Base-by-base conservation (phyloP, 495 filamentous ascomycete species). In the Darksidea phi region DNA sequence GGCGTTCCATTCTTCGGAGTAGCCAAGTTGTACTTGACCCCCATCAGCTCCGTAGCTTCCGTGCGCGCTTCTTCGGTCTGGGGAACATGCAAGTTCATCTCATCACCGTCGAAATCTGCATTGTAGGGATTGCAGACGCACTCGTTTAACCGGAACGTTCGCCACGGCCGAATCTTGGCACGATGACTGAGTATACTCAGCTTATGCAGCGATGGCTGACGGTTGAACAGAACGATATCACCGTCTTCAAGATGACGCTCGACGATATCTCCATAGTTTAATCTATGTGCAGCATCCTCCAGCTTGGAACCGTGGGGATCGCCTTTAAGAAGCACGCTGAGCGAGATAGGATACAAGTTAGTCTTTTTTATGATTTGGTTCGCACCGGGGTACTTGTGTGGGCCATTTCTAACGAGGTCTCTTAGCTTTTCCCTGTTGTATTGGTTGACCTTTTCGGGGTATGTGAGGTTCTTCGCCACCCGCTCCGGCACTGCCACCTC, bases 71-170 rank as follows among this genome's bases (percentile, higher is more conserved):
- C 94, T 76, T 97, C 94, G 1, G 95, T 98, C 71, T 98, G 94
- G 15, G 94, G 94, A 5, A 98, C 91, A 74, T 98, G 94, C 61
- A 98, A 74, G 68, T 98, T 98, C 94, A 98, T 98, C 74, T 98
- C 94, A 63, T 98, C 94, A 66, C 94, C 94, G 67, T 98, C 94
- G 70, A 98, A 98, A 85, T 98, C 94, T 45, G 94, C 94, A 74
- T 98, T 98, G 81, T 98, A 98, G 8, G 94, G 94, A 43, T 90
- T 93, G 71, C 94, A 98, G 6, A 95, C 94, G 82, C 94, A 97
- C 71, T 98, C 94, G 70, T 98, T 98, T 51, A 98, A 80, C 46
- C 94, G 87, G 74, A 98, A 97, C 0, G 94, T 98, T 71, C 93
- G 86, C 84, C 95, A 93, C 6, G 93, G 94, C 49, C 95, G 86